phyloP scores from a whole-genome alignment of 2,329 filamentous ascomycete genomes.

The Penicillium olsonii region DNA sequence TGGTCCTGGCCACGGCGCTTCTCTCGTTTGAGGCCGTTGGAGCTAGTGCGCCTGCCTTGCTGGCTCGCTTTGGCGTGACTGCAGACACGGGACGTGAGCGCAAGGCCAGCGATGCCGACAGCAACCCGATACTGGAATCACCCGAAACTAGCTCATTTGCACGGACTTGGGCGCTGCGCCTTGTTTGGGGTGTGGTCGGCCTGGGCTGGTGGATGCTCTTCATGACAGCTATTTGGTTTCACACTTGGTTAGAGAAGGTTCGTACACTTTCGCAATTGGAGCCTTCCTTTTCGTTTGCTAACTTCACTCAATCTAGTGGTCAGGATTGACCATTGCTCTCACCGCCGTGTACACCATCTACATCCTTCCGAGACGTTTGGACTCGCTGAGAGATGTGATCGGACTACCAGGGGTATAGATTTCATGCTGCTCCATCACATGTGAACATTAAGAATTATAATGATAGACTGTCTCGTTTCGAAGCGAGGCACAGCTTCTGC shows the following conservation, averaged over 20 bases:
- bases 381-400: conserved; percentile 48
- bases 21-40: conserved; percentile 75
- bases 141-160: conserved; percentile 48
- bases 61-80: conserved; percentile 4
- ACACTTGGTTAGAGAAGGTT: conserved; percentile 98
- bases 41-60: conserved; percentile 50
- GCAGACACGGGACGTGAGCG: conserved; percentile 45
- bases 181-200: conserved; percentile 60
- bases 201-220: conserved; percentile 93
- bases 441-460: conserved; percentile 11
- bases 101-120: conserved; percentile 25
- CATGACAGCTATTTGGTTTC: conserved; percentile 98
- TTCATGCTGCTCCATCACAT: not conserved
- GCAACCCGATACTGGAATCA: conserved; percentile 24
- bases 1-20: conserved; percentile 81
- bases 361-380: conserved; percentile 50
- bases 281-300: not conserved
- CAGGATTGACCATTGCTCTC: conserved; percentile 52
- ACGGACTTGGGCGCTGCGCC: conserved; percentile 58
- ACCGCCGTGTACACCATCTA: conserved; percentile 53
- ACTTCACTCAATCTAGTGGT: conserved; percentile 41
- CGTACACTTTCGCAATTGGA: conserved; percentile 28
- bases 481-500: not conserved
- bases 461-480: conserved; percentile 15
- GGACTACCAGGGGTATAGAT: conserved; percentile 44